phyloP scores from a whole-genome alignment of 2,329 filamentous ascomycete species.

The Calonectria pauciramosa region DNA sequence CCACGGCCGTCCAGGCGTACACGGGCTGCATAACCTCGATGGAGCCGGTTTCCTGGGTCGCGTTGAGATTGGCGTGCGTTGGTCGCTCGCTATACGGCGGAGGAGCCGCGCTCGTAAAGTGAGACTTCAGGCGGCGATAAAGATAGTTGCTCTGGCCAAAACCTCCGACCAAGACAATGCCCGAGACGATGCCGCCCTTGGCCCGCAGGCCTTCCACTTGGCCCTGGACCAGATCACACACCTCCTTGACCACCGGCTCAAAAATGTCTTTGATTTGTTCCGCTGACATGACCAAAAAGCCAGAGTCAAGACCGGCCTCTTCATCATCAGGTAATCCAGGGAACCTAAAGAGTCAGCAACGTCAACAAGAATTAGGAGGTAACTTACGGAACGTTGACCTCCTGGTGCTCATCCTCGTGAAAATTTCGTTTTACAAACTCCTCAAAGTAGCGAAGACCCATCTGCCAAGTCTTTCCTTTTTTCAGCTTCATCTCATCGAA shows the following conservation, averaged over 20 bases:
- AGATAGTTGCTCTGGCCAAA: conserved; percentile 86
- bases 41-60: conserved; percentile 64
- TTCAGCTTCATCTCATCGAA: conserved; percentile 84
- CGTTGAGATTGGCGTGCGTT: conserved; percentile 70
- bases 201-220: conserved; percentile 74
- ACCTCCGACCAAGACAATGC: conserved; percentile 86
- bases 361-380: accelerated
- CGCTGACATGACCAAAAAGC: conserved; percentile 80
- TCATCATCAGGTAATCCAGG: conserved; percentile 83
- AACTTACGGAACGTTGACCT: conserved; percentile 80
- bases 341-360: conserved; percentile 60
- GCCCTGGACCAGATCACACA: conserved; percentile 76
- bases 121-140: conserved; percentile 77
- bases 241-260: conserved; percentile 79
- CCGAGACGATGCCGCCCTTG: conserved; percentile 74
- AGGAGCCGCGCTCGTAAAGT: conserved; percentile 73
- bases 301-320: conserved; percentile 79
- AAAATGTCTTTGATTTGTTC: conserved; percentile 81
- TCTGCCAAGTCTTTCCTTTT: conserved; percentile 85
- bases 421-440: conserved; percentile 90
- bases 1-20: conserved; percentile 86
- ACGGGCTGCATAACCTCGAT: conserved; percentile 87
- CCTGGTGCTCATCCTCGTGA: conserved; percentile 81
- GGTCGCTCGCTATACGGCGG: conserved; percentile 78
- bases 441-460: conserved; percentile 84